Evolutionary conservation across 208 protist species (phyloP), one percentile per base, ranked within the genome.

Genomic region (Crithidia thermophila): DNA sequence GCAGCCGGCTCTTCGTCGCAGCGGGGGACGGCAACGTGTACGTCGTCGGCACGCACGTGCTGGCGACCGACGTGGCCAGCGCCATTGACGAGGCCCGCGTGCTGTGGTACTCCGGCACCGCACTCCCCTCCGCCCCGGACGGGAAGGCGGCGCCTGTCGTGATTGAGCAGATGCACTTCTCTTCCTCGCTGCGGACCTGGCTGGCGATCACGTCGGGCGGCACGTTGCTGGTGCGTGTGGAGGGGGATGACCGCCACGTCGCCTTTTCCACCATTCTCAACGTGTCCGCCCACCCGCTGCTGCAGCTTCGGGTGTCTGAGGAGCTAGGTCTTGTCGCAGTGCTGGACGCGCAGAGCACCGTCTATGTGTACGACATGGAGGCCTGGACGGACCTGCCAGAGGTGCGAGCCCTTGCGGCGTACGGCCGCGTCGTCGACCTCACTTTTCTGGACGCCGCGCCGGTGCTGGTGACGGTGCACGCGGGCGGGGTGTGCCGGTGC

Each of bases 141-240:
- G 37, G 25, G 10, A 42, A 25, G 37, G n/a, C 27, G 28, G 16
- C 5, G 13, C 18, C 51, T 0, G 42, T 45, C 20, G 18, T 52
- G 14, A 73, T 85, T 16, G 69, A 77, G 23, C 78, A 90, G 36
- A 82, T 94, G 81, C 14, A 83, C 50, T 94, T 81, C 78, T 84
- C 67, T 45, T 61, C 50, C 0, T 60, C 62, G 27, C 64, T 84
- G 43, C 70, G 75, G 10, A 72, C 83, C 5, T 79, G 90, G 27
- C 27, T 85, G 10, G 77, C 72, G 9, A 77, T 91, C 30, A 77
- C 77, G 13, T 65, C 62, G 0, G 56, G 65, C 31, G 88, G 88
- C 14, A 50, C 33, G 5, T 64, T 91, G 37, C 53, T 89, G 16
- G 64, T 94, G 30, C 69, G 60, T 13, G 73, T 52, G 11, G 84